Base-by-base conservation (phyloP, 257 asterid species). In the Penstemon eatonii region DNA sequence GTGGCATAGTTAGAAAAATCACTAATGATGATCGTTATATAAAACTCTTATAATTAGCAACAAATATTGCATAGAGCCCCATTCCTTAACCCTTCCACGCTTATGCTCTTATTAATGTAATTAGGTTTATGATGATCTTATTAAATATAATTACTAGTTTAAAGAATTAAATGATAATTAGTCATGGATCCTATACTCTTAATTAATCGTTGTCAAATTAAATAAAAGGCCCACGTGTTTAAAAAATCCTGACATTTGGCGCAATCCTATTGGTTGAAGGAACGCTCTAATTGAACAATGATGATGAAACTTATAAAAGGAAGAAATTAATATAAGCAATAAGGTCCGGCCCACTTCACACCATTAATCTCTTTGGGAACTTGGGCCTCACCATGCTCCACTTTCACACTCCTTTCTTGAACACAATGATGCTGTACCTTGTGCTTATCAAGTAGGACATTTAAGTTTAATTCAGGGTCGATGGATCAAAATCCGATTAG, bases 311-410 rank as follows among this genome's bases (percentile, higher is more conserved):
- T 78, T 72, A 62, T 41, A 62, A 12, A 66, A 51, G 66, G 64
- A 67, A 73, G 45, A 52, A 19, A 63, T 13, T 10, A 67, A 37
- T 11, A 56, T 10, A 49, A 60, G 53, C 51, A 68, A 53, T 18
- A 75, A 76, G 73, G 69, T 71, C 33, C 33, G 73, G 69, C 84
- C 76, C 83, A 68, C 82, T 38, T 70, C 68, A 62, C 61, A 33
- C 63, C 69, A 80, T 75, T 82, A 75, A 88, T 86, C 87, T 77
- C 89, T 76, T 86, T 90, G 70, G 97, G 92, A 80, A 90, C 79
- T 88, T 86, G 95, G 95, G 87, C 89, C 96, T 89, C 93, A 73
- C 90, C 78, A 74, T 72, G 79, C 82, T 72, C 81, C 80, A 77
- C 88, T 72, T 73, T 69, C 69, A 41, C 67, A 58, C 71, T 66